Conservation (phyloP, 139 green algal genomes). For the Desmodesmus armatus region DNA sequence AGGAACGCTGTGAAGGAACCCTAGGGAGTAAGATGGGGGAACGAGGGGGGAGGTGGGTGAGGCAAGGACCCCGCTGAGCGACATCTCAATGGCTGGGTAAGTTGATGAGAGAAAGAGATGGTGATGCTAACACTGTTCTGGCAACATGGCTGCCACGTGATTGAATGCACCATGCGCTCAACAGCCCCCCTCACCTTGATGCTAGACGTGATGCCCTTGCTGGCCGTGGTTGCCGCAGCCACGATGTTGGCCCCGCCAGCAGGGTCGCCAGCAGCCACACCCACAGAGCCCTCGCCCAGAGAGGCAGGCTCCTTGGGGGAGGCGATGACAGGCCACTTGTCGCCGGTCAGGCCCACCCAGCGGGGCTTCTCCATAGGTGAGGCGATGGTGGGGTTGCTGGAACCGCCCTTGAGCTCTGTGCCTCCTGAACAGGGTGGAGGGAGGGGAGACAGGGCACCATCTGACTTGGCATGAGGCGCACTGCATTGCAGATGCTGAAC, state of each 20-base stretch:
- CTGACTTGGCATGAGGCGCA: too few relatives aligned
- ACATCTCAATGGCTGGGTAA: too few relatives aligned
- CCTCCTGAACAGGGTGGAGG: not conserved
- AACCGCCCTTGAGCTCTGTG: not conserved
- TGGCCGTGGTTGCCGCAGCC: conserved; percentile 12
- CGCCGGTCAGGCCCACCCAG: not conserved
- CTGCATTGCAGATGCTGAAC: too few relatives aligned
- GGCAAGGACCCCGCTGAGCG: too few relatives aligned
- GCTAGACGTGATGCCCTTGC: conserved; percentile 3
- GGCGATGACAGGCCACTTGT: conserved; percentile 15
- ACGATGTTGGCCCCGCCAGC: conserved; percentile 24
- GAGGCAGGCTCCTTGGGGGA: conserved; percentile 21
- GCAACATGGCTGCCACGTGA: too few relatives aligned
- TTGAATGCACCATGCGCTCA: too few relatives aligned
- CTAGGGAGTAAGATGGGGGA: too few relatives aligned
- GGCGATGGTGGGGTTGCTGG: not conserved
- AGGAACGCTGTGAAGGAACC: too few relatives aligned
- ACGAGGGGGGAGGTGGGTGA: too few relatives aligned
- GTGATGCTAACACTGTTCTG: too few relatives aligned
- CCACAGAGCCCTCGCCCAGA: conserved; percentile 10
- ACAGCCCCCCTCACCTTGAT: not conserved
- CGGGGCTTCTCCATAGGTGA: not conserved
- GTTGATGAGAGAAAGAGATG: too few relatives aligned
- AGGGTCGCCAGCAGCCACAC: conserved; percentile 21
- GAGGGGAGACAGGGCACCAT: too few relatives aligned